Evolutionary conservation across 768 basidiomycete species (phyloP), one percentile per base, ranked within the genome.

Genomic region (Cystoderma amianthinum): DNA sequence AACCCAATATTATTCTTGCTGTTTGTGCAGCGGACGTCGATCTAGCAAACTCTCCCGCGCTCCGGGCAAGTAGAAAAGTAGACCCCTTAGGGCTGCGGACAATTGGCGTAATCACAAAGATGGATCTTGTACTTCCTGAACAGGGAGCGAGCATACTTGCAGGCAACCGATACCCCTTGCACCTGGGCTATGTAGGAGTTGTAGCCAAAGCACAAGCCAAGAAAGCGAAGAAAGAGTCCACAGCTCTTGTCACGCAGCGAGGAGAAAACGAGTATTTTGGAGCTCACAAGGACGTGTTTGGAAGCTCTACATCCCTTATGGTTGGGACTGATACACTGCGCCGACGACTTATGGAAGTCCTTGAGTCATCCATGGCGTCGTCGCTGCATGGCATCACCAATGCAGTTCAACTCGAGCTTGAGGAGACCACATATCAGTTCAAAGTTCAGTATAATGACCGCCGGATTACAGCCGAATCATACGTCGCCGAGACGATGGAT

Each of bases 1-100:
- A 97, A 58, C 95, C 96, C n/a, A 99, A 99, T 61, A 92, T 99
- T 61, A 86, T 98, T 51, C 78, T 99, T n/a, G 95, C 96, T 3
- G 90, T 99, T 13, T 99, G 96, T 57, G 89, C 96, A 5, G 96
- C 96, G 5, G 94, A 99, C 58, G 96, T 99, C 42, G 96, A 99
- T 65, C 74, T 99, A 10, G 96, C 96, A 45, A 99, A 99, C 61
- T 96, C 93, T 0, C 94, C 96, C 5, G 96, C 96, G 0, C 68
- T 99, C 38, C 74, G 92, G 38, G 93, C 96, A 0, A 94, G 91
- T 60, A 74, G 94, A 32, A 85, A 87, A 48, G 89, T 98, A 3
- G 96, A 99, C 56, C 95, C 95, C 2, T 68, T 99, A 12, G 96
- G 96, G 12, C 67, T 94, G 42, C 80, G 96, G 18, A 99, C 96